Conservation (phyloP, 177 flowering plant genomes). For the Vitis hybrid region DNA sequence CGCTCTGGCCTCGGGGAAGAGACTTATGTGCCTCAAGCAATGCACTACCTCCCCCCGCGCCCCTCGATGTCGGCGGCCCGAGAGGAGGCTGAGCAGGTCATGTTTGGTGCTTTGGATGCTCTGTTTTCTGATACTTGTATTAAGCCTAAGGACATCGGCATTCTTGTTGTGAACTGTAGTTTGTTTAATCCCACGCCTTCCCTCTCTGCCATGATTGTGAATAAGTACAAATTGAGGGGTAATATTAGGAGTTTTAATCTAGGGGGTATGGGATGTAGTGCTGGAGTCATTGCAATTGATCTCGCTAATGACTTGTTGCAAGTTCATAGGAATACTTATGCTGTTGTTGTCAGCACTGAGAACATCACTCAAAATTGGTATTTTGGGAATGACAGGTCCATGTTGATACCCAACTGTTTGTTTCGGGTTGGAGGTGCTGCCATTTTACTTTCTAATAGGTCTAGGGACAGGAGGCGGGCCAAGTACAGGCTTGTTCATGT, state of each 20-base stretch:
- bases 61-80: conserved; percentile 63
- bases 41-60: conserved; percentile 52
- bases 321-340: conserved; percentile 65
- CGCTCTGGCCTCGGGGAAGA: conserved; percentile 70
- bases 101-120: conserved; percentile 62
- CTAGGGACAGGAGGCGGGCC: conserved; percentile 41
- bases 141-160: conserved; percentile 64
- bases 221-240: conserved; percentile 69
- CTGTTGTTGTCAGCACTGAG: conserved; percentile 82
- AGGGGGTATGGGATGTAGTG: conserved; percentile 83
- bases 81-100: conserved; percentile 69
- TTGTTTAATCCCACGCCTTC: conserved; percentile 79
- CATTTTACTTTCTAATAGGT: conserved; percentile 60
- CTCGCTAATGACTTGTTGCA: conserved; percentile 66
- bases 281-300: conserved; percentile 71
- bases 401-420: conserved; percentile 78
- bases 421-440: conserved; percentile 73
- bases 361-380: conserved; percentile 82
- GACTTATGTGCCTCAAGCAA: conserved; percentile 63
- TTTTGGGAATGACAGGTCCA: conserved; percentile 69
- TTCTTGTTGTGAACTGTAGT: conserved; percentile 75
- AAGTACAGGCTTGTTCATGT: conserved; percentile 69
- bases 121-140: conserved; percentile 43
- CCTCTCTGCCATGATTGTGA: conserved; percentile 72
- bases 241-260: conserved; percentile 65